Base-by-base conservation (phyloP, 2,329 filamentous ascomycete species). In the Penicillium sp. region DNA sequence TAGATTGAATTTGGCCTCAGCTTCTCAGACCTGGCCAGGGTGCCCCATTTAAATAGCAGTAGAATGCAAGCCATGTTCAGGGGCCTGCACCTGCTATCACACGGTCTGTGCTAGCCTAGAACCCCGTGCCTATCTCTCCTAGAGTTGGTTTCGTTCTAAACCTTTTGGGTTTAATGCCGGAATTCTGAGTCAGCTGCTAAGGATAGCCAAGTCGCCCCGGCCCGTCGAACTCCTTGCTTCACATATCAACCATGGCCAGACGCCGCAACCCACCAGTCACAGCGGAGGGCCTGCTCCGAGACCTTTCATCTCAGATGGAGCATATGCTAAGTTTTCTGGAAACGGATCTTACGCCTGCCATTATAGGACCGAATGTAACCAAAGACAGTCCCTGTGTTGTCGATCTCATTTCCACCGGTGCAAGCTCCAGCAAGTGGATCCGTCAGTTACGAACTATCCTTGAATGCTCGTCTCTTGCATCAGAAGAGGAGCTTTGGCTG, bases 401-500 rank as follows among this genome's bases (percentile, higher is more conserved):
- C 11, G 31, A 33, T 33, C 31, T 33, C 31, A 33, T 33, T 33
- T 33, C 31, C n/a, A n/a, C 5, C n/a, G 47, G 47, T 29, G 42
- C 27, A 35, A 57, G 16, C 33, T 54, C 35, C 31, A 31, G 47
- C 29, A 24, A 9, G 22, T 59, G 22, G 57, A 51, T 56, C 31
- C n/a, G 33, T 8, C 49, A 8, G 26, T 42, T 59, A 51, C 29
- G 44, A 48, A 52, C 37, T 10, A 49, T 59, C 16, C n/a, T 54
- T 35, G 6, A 10, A 45, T 59, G 24, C 50, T 54, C 50, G 26
- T 59, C 47, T 49, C 43, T 59, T 9, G 57, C 57, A 19, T 50
- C 35, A 2, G 13, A 26, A 42, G 57, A 59, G 47, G 57, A 59
- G 13, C 16, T 49, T 19, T 59, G 43, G 57, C 57, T 56, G 46